Conservation (phyloP, 306 rosid species). For the Abrus pulchellus region DNA sequence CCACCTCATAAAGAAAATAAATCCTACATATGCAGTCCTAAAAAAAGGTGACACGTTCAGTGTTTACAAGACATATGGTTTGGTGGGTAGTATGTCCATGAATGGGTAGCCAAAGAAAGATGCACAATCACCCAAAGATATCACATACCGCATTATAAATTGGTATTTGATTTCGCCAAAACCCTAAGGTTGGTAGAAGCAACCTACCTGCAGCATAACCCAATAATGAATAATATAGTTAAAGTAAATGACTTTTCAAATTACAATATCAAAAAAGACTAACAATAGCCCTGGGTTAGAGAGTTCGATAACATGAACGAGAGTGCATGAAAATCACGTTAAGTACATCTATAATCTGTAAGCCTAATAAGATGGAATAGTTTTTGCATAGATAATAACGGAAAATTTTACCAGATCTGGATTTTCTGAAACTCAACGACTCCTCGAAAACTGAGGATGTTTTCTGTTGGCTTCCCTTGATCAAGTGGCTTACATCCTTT, state of each 20-base stretch:
- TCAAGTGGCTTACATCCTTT: constrained; percentile 33
- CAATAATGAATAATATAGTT: constrained; percentile 23
- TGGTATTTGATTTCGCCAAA: constrained; percentile 88
- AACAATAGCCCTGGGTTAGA: constrained; percentile 17
- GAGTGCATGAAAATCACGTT: constrained; percentile 1
- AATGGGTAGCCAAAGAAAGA: not conserved
- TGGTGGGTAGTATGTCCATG: constrained; percentile 7
- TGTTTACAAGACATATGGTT: constrained; percentile 3
- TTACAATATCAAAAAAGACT: constrained; percentile 8
- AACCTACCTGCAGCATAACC: constrained; percentile 70
- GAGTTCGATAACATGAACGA: constrained; percentile 19
- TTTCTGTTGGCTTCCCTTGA: constrained; percentile 26
- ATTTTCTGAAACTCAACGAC: constrained; percentile 58
- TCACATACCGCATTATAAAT: constrained; percentile 73
- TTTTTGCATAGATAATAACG: not conserved
- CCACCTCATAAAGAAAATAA: constrained; percentile 3
- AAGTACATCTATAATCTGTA: constrained; percentile 4
- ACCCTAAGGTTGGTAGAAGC: constrained; percentile 74
- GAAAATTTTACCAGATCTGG: constrained; percentile 68
- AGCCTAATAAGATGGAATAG: constrained; percentile 5
- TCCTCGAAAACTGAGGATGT: constrained; percentile 51
- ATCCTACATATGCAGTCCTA: not conserved
- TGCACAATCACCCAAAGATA: constrained; percentile 17
- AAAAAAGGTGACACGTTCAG: not conserved
- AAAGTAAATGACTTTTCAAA: constrained; percentile 24